Conservation (phyloP, 1,284 basidiomycete species). For the Chalciporus sp. region DNA sequence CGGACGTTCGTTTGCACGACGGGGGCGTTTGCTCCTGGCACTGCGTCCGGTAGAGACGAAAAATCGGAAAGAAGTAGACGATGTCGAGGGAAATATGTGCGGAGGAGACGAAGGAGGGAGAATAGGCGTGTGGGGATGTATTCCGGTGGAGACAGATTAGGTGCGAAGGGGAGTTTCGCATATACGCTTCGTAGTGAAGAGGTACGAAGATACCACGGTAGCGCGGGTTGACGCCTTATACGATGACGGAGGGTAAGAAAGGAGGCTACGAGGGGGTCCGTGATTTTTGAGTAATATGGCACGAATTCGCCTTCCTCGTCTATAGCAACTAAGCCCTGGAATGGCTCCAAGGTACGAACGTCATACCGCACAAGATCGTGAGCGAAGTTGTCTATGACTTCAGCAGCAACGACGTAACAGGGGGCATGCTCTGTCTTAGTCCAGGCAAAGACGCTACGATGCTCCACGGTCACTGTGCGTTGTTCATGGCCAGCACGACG, state of each 20-base stretch:
- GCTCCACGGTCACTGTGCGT: conserved; percentile 69
- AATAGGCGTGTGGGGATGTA: conserved; percentile 95
- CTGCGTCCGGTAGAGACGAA: conserved; percentile 82
- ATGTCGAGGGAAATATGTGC: conserved; percentile 87
- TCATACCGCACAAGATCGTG: conserved; percentile 96
- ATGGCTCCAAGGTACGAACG: conserved; percentile 73
- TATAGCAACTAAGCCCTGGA: conserved; percentile 84
- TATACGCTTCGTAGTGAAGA: conserved; percentile 61
- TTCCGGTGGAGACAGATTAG: conserved; percentile 89
- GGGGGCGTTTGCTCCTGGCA: conserved; percentile 85
- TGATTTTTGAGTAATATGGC: conserved; percentile 82
- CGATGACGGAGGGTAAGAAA: conserved; percentile 68
- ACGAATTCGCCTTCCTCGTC: conserved; percentile 86
- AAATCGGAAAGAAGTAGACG: conserved; percentile 94
- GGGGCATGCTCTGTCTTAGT: conserved; percentile 74
- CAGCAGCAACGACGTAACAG: conserved; percentile 93
- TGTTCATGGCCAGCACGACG: conserved; percentile 32
- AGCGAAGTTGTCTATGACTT: conserved; percentile 97
- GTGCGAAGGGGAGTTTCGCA: conserved; percentile 78
- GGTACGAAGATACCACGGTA: conserved; percentile 60
- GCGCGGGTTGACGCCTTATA: conserved; percentile 55
- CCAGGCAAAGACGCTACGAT: conserved; percentile 92
- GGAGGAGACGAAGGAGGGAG: conserved; percentile 82
- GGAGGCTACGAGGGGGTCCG: conserved; percentile 80
- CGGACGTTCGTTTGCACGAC: conserved; percentile 95